Evolutionary conservation across 805 yeast species (phyloP).

Genomic region (Hanseniaspora pseudoguilliermondii): DNA sequence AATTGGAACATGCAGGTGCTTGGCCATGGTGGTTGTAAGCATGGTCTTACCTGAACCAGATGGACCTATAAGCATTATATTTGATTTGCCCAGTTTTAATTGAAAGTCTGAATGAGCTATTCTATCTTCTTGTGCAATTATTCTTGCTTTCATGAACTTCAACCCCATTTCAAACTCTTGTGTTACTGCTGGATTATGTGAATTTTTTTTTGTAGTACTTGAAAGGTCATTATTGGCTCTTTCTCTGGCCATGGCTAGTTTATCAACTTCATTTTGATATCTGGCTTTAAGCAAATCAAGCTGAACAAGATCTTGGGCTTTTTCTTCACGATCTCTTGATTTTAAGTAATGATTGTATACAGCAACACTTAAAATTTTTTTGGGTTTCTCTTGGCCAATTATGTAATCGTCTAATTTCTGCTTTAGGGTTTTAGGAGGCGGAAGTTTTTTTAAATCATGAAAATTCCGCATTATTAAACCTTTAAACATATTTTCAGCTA

Average conservation of each 20-base stretch:
- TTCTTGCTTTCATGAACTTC: conserved; percentile 18
- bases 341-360: conserved; percentile 47
- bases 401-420: conserved; percentile 38
- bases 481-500: background rate
- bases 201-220: conserved; percentile 17
- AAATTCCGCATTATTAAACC: background rate
- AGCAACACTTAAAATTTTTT: conserved; percentile 48
- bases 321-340: conserved; percentile 31
- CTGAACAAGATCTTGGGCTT: conserved; percentile 22
- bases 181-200: conserved; percentile 17
- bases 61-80: conserved; percentile 45
- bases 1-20: conserved; percentile 40
- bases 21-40: conserved; percentile 43
- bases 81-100: conserved; percentile 43
- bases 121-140: background rate
- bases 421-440: conserved; percentile 38
- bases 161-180: conserved; percentile 27
- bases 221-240: conserved; percentile 23
- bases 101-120: conserved; percentile 25
- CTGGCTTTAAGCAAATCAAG: conserved; percentile 19
- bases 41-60: conserved; percentile 53
- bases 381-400: conserved; percentile 44
- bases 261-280: conserved; percentile 9
- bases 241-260: conserved; percentile 12
- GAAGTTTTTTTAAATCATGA: conserved; percentile 21